Conservation (phyloP, 805 yeast genomes). For the Ogataea henricii region DNA sequence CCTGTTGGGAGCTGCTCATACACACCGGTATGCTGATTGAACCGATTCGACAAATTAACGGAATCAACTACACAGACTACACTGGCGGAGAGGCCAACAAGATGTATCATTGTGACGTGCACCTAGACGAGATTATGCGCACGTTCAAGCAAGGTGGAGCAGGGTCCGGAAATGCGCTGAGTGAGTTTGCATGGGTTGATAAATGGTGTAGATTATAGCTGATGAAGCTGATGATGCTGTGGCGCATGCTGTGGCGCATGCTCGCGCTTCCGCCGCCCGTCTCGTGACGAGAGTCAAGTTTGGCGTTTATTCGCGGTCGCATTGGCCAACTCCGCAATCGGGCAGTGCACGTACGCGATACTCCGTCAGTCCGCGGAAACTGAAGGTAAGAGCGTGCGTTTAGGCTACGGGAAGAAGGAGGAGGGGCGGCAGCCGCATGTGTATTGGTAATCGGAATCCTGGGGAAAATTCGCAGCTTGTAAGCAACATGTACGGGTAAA, state of each 20-base stretch:
- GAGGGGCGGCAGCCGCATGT: neutral
- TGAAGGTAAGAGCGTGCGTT: neutral
- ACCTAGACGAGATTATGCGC: slow-evolving; percentile 50
- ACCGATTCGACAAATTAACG: slow-evolving; percentile 26
- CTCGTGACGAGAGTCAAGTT: slow-evolving; percentile 4
- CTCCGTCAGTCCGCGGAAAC: slow-evolving; percentile 2
- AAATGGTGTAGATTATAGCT: slow-evolving; percentile 27
- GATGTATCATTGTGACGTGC: slow-evolving; percentile 52
- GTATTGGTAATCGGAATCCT: neutral
- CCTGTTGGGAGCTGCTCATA: slow-evolving; percentile 74
- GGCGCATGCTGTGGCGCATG: neutral
- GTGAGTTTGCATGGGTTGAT: slow-evolving; percentile 21
- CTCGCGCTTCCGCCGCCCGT: slow-evolving; percentile 6
- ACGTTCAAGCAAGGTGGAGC: slow-evolving; percentile 11
- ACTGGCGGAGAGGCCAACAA: slow-evolving; percentile 43
- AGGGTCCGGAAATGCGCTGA: neutral
- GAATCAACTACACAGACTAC: slow-evolving; percentile 24
- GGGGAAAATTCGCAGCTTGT: neutral
- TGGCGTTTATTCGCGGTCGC: neutral
- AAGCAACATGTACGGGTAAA: neutral
- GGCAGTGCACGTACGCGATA: slow-evolving; percentile 3
- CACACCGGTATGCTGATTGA: slow-evolving; percentile 50
- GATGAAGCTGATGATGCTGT: neutral
- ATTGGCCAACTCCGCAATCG: slow-evolving; percentile 7
- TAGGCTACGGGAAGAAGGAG: slow-evolving; percentile 5